phyloP scores from a whole-genome alignment of 2,329 filamentous ascomycete genomes.

The Alternaria hordeiaustralica region DNA sequence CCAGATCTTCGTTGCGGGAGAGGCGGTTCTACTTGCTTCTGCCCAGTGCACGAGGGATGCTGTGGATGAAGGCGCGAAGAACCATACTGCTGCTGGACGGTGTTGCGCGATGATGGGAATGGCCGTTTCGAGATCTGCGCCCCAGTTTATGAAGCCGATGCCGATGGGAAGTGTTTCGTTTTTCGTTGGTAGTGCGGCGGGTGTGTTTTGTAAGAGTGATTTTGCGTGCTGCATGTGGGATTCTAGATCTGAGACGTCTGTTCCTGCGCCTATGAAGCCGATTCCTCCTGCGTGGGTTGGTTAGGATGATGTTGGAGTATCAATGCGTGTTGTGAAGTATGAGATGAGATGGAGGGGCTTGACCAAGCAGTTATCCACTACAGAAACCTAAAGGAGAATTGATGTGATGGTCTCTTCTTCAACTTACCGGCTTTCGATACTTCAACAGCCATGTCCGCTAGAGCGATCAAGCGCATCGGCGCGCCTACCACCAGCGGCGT shows the following conservation, averaged over 20 bases:
- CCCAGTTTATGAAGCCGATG: slow-evolving; percentile 68
- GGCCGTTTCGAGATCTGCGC: slow-evolving; percentile 52
- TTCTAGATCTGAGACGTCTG: slow-evolving; percentile 46
- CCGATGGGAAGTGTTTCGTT: slow-evolving; percentile 57
- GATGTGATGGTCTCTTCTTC: not conserved
- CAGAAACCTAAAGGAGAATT: not conserved
- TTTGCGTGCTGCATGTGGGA: slow-evolving; percentile 35
- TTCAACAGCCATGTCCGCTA: slow-evolving; percentile 63
- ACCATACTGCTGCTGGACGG: slow-evolving; percentile 67
- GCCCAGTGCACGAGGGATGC: slow-evolving; percentile 46
- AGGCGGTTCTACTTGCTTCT: slow-evolving; percentile 36
- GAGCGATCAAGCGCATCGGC: slow-evolving; percentile 72
- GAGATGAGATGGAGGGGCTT: not conserved
- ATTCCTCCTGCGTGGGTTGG: slow-evolving; percentile 48
- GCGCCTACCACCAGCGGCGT: slow-evolving; percentile 66
- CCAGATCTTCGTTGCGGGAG: slow-evolving; percentile 58
- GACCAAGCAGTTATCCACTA: fast-evolving
- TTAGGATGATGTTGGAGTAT: not conserved
- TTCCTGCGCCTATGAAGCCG: slow-evolving; percentile 56
- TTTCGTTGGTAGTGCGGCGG: slow-evolving; percentile 1
- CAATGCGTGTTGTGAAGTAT: not conserved
- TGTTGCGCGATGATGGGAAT: slow-evolving; percentile 61
- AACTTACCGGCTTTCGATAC: slow-evolving; percentile 61
- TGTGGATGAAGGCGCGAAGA: slow-evolving; percentile 60
- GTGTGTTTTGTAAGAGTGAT: slow-evolving; percentile 24